Conservation (phyloP, 1,284 basidiomycete species). For the Tylopilus sp. region DNA sequence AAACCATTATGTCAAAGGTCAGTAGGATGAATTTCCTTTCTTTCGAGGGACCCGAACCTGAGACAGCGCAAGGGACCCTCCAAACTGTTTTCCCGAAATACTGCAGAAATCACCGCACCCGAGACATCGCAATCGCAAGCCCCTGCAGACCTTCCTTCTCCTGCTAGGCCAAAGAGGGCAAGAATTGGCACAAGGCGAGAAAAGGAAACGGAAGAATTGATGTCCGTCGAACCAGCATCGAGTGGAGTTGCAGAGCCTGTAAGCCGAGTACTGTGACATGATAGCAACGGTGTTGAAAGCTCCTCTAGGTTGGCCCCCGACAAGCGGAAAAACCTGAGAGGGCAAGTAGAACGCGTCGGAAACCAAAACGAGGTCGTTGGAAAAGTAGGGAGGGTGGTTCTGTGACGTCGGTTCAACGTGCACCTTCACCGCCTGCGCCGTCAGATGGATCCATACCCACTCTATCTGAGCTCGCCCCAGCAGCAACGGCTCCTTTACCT, state of each 20-base stretch:
- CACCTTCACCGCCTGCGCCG: slow-evolving; percentile 13
- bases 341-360: slow-evolving; percentile 24
- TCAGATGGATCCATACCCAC: slow-evolving; percentile 17
- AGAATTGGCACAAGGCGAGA: slow-evolving; percentile 27
- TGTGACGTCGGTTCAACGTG: slow-evolving; percentile 4
- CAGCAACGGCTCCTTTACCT: slow-evolving; percentile 3
- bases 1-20: slow-evolving; percentile 21
- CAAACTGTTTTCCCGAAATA: slow-evolving; percentile 18
- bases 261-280: slow-evolving; percentile 7
- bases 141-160: slow-evolving; percentile 22
- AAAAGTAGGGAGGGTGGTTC: slow-evolving; percentile 18
- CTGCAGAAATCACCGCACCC: slow-evolving; percentile 14
- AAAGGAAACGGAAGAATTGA: slow-evolving; percentile 27
- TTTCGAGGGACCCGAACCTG: slow-evolving; percentile 5
- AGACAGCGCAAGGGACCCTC: slow-evolving; percentile 31
- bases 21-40: background rate
- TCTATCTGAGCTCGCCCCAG: slow-evolving; percentile 14
- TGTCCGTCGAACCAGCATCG: slow-evolving; percentile 6
- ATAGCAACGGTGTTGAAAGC: slow-evolving; percentile 6
- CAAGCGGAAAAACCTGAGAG: slow-evolving; percentile 16
- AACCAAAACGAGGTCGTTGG: slow-evolving; percentile 13
- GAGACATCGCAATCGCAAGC: slow-evolving; percentile 16
- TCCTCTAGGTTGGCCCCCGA: slow-evolving; percentile 12
- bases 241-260: slow-evolving; percentile 14
- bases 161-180: slow-evolving; percentile 31